phyloP scores from a whole-genome alignment of 805 yeast genomes.

The Candida tallmaniae region DNA sequence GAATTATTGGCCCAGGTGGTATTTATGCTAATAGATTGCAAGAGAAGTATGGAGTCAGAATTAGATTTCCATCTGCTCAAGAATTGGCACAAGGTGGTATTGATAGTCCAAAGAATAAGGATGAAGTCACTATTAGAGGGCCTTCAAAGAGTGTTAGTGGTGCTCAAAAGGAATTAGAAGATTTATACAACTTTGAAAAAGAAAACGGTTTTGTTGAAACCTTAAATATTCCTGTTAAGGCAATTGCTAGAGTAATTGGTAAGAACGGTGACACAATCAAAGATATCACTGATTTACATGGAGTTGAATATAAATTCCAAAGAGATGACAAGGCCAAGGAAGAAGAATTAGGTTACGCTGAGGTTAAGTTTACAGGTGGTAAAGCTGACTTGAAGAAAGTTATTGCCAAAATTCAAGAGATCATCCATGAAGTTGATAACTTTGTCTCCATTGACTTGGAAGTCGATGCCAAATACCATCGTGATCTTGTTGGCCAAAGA shows the following conservation, averaged over 20 bases:
- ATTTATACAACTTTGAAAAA: slow-evolving; percentile 77
- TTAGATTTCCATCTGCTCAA: slow-evolving; percentile 62
- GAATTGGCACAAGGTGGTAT: slow-evolving; percentile 15
- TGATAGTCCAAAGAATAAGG: slow-evolving; percentile 43
- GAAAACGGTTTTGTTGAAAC: slow-evolving; percentile 71
- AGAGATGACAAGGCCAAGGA: slow-evolving; percentile 41
- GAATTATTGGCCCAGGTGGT: slow-evolving; percentile 82
- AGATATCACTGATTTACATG: slow-evolving; percentile 68
- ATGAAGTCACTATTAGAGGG: slow-evolving; percentile 73
- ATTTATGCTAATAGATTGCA: slow-evolving; percentile 77
- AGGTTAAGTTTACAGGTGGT: slow-evolving; percentile 73
- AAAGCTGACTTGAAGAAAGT: slow-evolving; percentile 73
- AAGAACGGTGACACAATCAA: slow-evolving; percentile 80
- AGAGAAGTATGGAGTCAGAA: slow-evolving; percentile 78
- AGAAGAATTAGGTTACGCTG: slow-evolving; percentile 47
- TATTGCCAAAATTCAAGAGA: slow-evolving; percentile 51
- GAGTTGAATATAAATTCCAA: slow-evolving; percentile 49
- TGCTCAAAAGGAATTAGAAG: slow-evolving; percentile 80
- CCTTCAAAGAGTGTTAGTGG: slow-evolving; percentile 85
- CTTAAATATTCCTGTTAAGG: slow-evolving; percentile 64
- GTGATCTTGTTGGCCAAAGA: slow-evolving; percentile 70
- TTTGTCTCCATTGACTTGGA: slow-evolving; percentile 51
- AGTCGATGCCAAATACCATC: slow-evolving; percentile 72
- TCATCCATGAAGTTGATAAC: slow-evolving; percentile 65
- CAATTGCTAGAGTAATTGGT: slow-evolving; percentile 87